Evolutionary conservation across 1,284 basidiomycete genomes (phyloP), one percentile per base, ranked within the genome.

Genomic region (Schizophyllum commune): DNA sequence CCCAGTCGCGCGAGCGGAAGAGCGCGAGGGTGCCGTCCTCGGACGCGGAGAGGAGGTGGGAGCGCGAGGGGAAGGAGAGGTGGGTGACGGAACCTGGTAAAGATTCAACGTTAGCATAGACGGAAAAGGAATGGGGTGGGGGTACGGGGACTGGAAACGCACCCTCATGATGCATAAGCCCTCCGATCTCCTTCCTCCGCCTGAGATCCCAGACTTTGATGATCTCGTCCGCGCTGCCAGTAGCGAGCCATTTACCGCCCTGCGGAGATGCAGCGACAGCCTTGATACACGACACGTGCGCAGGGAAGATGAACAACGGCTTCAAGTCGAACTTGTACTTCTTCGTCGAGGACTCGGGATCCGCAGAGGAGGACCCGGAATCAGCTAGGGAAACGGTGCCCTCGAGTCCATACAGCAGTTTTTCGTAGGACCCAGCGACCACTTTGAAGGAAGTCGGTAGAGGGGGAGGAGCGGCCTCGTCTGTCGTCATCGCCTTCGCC

Each of bases 141-240:
- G 27, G 27, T 60, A 57, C 19, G 17, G 53, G 17, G 5, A 52
- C 61, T n/a, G n/a, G 34, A 58, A 17, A 77, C 80, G 60, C 65
- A 94, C 94, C 95, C 79, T 93, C 83, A 72, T 97, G 95, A 63
- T 97, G 94, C 79, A 92, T 91, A 60, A 99, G 77, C 39, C 90
- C 91, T 34, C 96, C 96, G 54, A 99, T 85, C 74, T 98, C 96
- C 72, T 96, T 96, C 69, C 88, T 77, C 70, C 94, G 81, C 60
- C 89, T 81, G 64, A 98, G 73, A 77, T 98, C 95, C 96, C 96
- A 98, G n/a, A 98, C 89, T 73, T 98, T 98, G 70, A 98, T 80
- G 60, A 95, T 91, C 75, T 98, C 96, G 72, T 99, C 96, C 33
- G 92, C 86, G 65, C 92, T 94, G 0, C 95, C 96, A 0, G 92